phyloP scores from a whole-genome alignment of 352 stramenopile species.

The Phytophthora sansomeana region DNA sequence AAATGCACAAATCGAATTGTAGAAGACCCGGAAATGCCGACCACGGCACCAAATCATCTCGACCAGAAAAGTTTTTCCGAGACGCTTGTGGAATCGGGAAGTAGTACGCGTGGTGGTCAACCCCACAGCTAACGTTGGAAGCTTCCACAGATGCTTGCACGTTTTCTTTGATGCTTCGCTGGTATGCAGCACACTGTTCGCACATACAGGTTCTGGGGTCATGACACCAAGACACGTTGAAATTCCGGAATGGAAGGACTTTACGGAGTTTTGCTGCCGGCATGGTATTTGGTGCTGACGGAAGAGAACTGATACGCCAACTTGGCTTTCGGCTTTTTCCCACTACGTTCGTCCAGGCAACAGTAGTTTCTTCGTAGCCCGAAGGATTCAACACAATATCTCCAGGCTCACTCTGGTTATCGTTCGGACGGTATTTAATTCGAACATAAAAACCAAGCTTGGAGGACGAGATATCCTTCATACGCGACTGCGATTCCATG shows the following conservation, averaged over 20 bases:
- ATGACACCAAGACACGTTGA: slow-evolving; percentile 83
- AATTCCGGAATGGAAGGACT: slow-evolving; percentile 77
- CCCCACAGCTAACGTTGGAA: slow-evolving; percentile 38
- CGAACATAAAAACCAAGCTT: slow-evolving; percentile 78
- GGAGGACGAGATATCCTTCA: slow-evolving; percentile 68
- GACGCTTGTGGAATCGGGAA: slow-evolving; percentile 82
- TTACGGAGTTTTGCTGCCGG: slow-evolving; percentile 62
- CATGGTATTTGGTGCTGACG: slow-evolving; percentile 22
- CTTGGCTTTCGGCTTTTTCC: slow-evolving; percentile 60
- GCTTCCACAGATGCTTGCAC: slow-evolving; percentile 2
- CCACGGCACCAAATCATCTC: slow-evolving; percentile 81
- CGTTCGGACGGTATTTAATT: slow-evolving; percentile 85
- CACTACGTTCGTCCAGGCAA: slow-evolving; percentile 80
- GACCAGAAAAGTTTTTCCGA: slow-evolving; percentile 80
- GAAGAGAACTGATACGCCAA: slow-evolving; percentile 55
- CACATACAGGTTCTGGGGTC: slow-evolving; percentile 58
- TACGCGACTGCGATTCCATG: slow-evolving; percentile 59
- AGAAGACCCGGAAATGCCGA: slow-evolving; percentile 75
- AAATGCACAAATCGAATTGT: slow-evolving; percentile 81
- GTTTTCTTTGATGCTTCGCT: slow-evolving; percentile 21
- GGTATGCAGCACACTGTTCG: slow-evolving; percentile 51
- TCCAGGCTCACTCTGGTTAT: slow-evolving; percentile 57
- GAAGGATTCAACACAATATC: slow-evolving; percentile 77
- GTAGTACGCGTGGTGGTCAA: slow-evolving; percentile 87
- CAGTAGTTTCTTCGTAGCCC: slow-evolving; percentile 63